These are phyloP conservation scores for Metschnikowia koreensis DNA, from an alignment of 805 yeast genomes.

Conservation along the genomic window DNA sequence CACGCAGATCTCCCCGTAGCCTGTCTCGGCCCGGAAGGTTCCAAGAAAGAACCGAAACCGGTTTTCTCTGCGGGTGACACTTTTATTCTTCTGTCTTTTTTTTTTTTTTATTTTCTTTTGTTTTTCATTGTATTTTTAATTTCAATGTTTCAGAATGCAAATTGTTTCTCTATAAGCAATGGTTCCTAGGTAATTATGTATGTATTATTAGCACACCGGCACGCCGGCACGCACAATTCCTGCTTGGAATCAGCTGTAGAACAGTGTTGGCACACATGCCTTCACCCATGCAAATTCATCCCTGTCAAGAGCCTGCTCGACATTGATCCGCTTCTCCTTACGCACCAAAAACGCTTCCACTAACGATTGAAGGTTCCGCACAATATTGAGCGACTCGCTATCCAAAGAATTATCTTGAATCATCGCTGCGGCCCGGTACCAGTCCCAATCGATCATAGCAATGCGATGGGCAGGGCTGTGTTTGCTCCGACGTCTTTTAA, in stretches of 20 bases:
- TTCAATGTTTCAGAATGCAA: background rate
- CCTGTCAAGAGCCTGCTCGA: constrained; percentile 18
- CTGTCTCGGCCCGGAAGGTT: too few relatives aligned
- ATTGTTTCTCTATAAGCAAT: background rate
- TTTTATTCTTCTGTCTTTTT: too few relatives aligned
- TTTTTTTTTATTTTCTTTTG: too few relatives aligned
- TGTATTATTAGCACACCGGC: too few relatives aligned
- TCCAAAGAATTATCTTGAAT: constrained; percentile 7
- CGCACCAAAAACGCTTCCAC: constrained; percentile 38
- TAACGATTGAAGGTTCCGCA: constrained; percentile 23
- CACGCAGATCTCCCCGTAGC: too few relatives aligned
- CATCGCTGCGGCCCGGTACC: constrained; percentile 49
- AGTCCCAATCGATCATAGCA: constrained; percentile 89
- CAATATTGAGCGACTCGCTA: constrained; percentile 9
- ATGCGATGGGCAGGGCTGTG: constrained; percentile 80
- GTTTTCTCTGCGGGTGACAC: too few relatives aligned
- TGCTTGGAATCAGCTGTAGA: constrained; percentile 2
- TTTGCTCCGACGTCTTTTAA: constrained; percentile 41
- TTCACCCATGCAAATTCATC: constrained; percentile 27
- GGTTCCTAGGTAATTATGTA: background rate
- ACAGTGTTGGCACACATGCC: constrained; percentile 17
- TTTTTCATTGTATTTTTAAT: too few relatives aligned
- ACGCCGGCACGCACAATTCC: too few relatives aligned
- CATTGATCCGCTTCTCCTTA: constrained; percentile 32
- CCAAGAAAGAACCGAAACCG: too few relatives aligned